Evolutionary conservation across 495 filamentous ascomycete species (phyloP), one percentile per base, ranked within the genome.

Genomic region (Pyrenula aspistea): DNA sequence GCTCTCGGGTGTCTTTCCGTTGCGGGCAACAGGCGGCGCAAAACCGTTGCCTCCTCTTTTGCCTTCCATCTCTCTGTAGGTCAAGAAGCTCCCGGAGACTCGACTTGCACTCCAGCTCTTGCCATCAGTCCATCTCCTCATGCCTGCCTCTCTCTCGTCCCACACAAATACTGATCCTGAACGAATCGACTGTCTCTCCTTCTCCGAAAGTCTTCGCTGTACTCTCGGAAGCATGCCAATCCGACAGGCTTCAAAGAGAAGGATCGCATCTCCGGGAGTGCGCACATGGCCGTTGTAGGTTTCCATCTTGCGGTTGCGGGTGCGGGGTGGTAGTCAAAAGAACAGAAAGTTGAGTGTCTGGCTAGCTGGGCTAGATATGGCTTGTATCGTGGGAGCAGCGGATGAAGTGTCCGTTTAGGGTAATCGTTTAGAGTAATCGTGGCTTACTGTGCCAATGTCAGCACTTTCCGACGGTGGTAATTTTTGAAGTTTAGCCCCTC

Each of bases 21-120:
- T 79, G 61, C 81, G 69, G 65, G 78, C 69, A 47, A 73, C 65
- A 20, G 73, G 69, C 50, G 81, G 76, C 2, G 81, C 70, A 47
- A 83, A 80, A 54, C 77, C 77, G 58, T 76, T 81, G 23, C 82
- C 79, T 59, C 83, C 82, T 49, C 94, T 82, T 72, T 97, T 97
- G 68, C 93, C 93, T 67, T 98, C 93, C 93, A 98, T 98, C 68
- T 98, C 93, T 25, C 93, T 77, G 65, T 98, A 98, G 1, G 93
- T 98, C 55, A 98, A 72, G 65, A 98, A 98, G 73, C 94, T 97
- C 19, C 93, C 93, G 0, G 94, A 96, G 1, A 98, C 93, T 55
- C 93, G 82, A 67, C 92, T 96, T 22, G 93, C 93, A 64, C 94
- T 97, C 93, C 93, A 98, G 49, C 93, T 97, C 68, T 98, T 98